Evolutionary conservation across 192 early-diverging fungal species (phyloP), one percentile per base, ranked within the genome.

Genomic region (Radiomyces spectabilis): DNA sequence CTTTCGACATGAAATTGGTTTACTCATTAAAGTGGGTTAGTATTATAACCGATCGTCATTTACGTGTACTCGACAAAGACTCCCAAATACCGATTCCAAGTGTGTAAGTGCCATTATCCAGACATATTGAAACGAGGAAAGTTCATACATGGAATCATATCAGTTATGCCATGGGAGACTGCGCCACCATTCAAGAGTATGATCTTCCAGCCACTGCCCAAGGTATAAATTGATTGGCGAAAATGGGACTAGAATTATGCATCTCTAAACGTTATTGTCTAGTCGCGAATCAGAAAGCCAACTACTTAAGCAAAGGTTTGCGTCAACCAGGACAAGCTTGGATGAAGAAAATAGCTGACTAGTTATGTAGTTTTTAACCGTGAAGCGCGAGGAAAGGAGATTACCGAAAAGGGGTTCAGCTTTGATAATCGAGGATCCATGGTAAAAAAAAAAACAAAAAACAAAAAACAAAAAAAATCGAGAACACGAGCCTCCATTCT

Each of bases 131-230:
- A n/a, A n/a, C n/a, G n/a, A n/a, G n/a, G n/a, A n/a, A n/a, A 39
- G 13, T 50, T 32, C 13, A 48, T 29, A 27, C 56, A 9, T 61
- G 56, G 39, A 12, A 26, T n/a, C 22, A n/a, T n/a, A 30, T 57
- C 34, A 80, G 81, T 21, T 92, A 83, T 80, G 89, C 88, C 0
- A 56, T 92, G 21, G 94, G 94, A 43, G 94, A 97, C 66, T 97
- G 94, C 65, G 89, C 90, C 3, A 81, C 84, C 0, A 85, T 92
- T 51, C 73, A 88, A 63, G 84, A 83, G 43, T 71, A 85, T 22
- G 77, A 80, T 41, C 73, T 92, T 8, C 90, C 90, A 18, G 79
- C 84, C 5, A 90, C 87, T 7, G 94, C 94, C 5, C 94, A 97
- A 68, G 81, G 56, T 59, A 58, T 33, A 12, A 35, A 32, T 37